Base-by-base conservation (phyloP, 2,329 filamentous ascomycete species). In the Thelonectria olida region DNA sequence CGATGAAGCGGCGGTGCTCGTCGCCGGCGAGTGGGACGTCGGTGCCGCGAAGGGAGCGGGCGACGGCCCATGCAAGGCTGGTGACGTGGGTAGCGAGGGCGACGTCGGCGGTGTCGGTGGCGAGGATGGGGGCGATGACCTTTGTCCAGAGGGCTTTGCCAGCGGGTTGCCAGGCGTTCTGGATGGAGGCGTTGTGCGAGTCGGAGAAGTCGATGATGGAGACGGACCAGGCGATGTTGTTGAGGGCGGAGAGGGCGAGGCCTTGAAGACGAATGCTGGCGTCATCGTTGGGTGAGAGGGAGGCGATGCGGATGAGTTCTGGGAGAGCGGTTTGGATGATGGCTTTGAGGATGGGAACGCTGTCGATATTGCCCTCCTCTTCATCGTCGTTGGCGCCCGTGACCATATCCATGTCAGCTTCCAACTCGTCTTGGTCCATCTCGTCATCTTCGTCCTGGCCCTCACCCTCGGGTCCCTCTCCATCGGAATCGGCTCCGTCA, bases 221-320 rank as follows among this genome's bases (percentile, higher is more conserved):
- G 39, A 89, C 79, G 10, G 88, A 88, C 88, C 89, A 91, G 54
- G 88, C 81, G 54, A 90, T 85, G 75, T 91, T 91, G 79, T 86
- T 90, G 60, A 91, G 80, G 15, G 87, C 83, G 2, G 85, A 84
- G 22, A 91, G 76, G 17, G 88, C 84, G 65, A 84, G 81, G 19
- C 75, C 74, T 63, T 85, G 85, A 39, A 89, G 76, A 7, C 78
- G 72, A 12, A 80, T 72, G 15, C 76, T 70, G 27, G 81, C 79
- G 19, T 82, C 80, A 54, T 78, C 76, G 9, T 73, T 70, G 9
- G 80, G 75, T 10, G 76, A 73, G 7, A 81, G 73, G 54, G 76
- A 78, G 31, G 80, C 75, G 19, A 85, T 79, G 19, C 81, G 80
- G 59, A 87, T 76, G 48, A 87, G 74, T 61, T 84, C 71, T 7